Conservation (phyloP, 768 basidiomycete genomes). For the Melanogaster broomeanus region DNA sequence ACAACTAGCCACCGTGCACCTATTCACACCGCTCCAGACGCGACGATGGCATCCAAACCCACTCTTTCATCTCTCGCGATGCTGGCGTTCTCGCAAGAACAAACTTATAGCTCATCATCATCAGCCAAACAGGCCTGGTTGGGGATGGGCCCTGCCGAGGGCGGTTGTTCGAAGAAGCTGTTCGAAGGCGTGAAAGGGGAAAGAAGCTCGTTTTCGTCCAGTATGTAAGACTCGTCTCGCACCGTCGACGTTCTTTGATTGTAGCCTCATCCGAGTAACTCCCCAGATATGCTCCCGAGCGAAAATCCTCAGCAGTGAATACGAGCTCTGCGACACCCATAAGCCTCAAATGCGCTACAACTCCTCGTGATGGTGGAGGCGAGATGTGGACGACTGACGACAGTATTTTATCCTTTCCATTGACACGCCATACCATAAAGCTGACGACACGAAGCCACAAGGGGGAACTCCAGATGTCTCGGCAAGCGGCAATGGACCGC, state of each 20-base stretch:
- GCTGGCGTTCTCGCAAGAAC: slow-evolving; percentile 38
- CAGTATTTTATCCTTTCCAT: slow-evolving; percentile 45
- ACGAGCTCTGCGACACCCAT: slow-evolving; percentile 84
- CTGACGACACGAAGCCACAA: slow-evolving; percentile 34
- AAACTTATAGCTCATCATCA: slow-evolving; percentile 29
- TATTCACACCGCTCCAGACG: slow-evolving; percentile 46
- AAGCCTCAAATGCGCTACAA: slow-evolving; percentile 69
- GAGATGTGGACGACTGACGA: slow-evolving; percentile 78
- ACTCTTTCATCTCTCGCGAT: slow-evolving; percentile 62
- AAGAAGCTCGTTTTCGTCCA: slow-evolving; percentile 89
- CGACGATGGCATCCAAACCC: slow-evolving; percentile 74
- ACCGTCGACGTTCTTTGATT: not conserved
- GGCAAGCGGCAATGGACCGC: slow-evolving; percentile 87
- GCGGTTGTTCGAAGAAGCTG: slow-evolving; percentile 92
- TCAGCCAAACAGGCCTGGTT: slow-evolving; percentile 70
- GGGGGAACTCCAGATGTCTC: slow-evolving; percentile 89
- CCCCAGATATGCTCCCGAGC: slow-evolving; percentile 81
- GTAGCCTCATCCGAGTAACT: not conserved
- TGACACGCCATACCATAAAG: not conserved
- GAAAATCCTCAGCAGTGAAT: slow-evolving; percentile 91
- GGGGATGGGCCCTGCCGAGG: slow-evolving; percentile 94
- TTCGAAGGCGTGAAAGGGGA: slow-evolving; percentile 77
- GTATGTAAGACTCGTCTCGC: slow-evolving; percentile 61
- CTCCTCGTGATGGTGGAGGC: slow-evolving; percentile 91
- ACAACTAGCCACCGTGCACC: slow-evolving; percentile 24